Evolutionary conservation across 2,329 filamentous ascomycete genomes (phyloP), one percentile per base, ranked within the genome.

Genomic region (Byssothecium circinans): DNA sequence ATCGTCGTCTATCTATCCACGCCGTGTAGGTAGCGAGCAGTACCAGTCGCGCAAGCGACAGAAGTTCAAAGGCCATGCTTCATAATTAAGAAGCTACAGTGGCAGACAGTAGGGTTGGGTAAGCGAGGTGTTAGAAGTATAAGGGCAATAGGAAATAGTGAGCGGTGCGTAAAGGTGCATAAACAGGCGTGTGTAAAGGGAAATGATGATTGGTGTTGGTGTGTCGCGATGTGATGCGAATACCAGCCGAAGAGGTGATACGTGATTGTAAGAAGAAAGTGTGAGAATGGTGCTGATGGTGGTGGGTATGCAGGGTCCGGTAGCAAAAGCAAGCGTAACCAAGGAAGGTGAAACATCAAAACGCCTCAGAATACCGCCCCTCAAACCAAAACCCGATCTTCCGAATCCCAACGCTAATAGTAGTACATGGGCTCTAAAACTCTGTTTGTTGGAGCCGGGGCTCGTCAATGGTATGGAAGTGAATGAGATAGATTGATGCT

Each of bases 311-410:
- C 37, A 40, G 14, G 37, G 37, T 40, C 22, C 23, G 4, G 37
- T 17, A 27, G 37, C 37, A 39, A 12, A 40, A 40, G 23, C 23
- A 10, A 10, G 23, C 22, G 37, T 43, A 37, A 18, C 15, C 20
- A 25, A 43, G 36, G 45, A 55, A 50, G 23, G 34, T 51, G 47
- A 57, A 55, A 55, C 47, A 33, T 43, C 44, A 39, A 42, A 57
- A 57, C 54, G 52, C 52, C 54, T 20, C 50, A 51, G 54, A 53
- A 30, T 29, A 25, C 5, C 40, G 38, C 33, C 49, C 32, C 37
- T 39, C 15, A 34, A 25, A 37, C 36, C 48, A 32, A 42, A 29
- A 44, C 17, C 42, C 27, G 6, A 15, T 32, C 29, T 39, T 23
- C 20, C 12, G 10, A 41, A 29, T 12, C 18, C 40, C 19, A 17